Evolutionary conservation across 1,139 yeast species (phyloP).

Genomic region (Suhomyces taliae): DNA sequence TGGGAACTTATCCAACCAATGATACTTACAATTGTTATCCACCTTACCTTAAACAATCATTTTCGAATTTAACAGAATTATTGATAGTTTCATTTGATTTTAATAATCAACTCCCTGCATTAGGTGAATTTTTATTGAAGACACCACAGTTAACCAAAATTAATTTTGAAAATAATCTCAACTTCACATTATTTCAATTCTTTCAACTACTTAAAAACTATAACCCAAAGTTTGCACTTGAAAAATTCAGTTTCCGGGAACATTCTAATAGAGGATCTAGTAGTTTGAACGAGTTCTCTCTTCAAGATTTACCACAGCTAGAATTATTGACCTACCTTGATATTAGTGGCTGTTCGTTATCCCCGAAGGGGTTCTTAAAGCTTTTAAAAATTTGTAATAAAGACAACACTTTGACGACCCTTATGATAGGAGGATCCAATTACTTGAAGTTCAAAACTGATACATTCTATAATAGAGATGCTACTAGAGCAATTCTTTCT

Average conservation of each 20-base stretch:
- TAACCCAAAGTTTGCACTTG: conserved; percentile 27
- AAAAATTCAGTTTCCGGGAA: conserved; percentile 35
- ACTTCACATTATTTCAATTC: conserved; percentile 29
- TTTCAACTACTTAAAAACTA: conserved; percentile 33
- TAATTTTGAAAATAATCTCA: conserved; percentile 36
- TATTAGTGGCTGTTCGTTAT: conserved; percentile 33
- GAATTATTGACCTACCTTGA: conserved; percentile 29
- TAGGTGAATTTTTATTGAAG: conserved; percentile 31
- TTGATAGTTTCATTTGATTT: conserved; percentile 36
- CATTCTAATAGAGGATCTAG: conserved; percentile 17
- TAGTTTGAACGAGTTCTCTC: conserved; percentile 28
- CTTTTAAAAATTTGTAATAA: conserved; percentile 25
- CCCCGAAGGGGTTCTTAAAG: conserved; percentile 33
- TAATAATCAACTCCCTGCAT: conserved; percentile 23
- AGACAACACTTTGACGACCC: conserved; percentile 16
- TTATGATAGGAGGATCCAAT: conserved; percentile 36
- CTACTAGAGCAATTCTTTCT: conserved; percentile 17
- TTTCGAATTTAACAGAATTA: conserved; percentile 28
- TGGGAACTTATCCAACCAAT: conserved; percentile 12
- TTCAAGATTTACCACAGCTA: conserved; percentile 28
- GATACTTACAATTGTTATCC: conserved; percentile 31
- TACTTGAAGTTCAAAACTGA: conserved; percentile 34
- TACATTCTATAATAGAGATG: conserved; percentile 13
- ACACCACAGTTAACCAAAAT: conserved; percentile 22
- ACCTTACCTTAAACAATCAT: conserved; percentile 19